phyloP scores from a whole-genome alignment of 2,329 filamentous ascomycete species.

The Cercospora sp. region DNA sequence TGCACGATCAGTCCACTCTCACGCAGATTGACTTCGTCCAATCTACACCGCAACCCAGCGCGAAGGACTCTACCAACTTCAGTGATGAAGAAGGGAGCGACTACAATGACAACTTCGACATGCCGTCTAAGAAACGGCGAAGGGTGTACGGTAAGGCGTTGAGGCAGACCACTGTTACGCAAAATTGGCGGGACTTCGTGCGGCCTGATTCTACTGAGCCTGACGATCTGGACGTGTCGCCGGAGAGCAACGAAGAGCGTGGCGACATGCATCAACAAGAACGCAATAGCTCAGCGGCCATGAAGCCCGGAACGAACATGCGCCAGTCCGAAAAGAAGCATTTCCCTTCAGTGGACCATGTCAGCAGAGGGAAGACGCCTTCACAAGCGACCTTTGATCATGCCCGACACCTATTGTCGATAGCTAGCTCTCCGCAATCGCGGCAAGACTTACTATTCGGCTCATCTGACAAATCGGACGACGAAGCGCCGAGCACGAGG shows the following conservation, averaged over 20 bases:
- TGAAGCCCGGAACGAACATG: not conserved
- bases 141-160: not conserved
- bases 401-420: not conserved
- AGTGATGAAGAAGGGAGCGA: conserved; percentile 8
- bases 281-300: not conserved
- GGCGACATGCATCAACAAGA: not conserved
- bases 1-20: conserved; percentile 23
- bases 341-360: not conserved
- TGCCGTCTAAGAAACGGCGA: conserved; percentile 16
- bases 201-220: not conserved
- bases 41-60: conserved; percentile 8
- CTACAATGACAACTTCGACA: conserved; percentile 14
- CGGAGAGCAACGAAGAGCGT: not conserved
- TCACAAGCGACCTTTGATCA: not conserved
- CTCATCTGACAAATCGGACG: conserved; percentile 11
- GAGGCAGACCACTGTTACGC: conserved; percentile 20
- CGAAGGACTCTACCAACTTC: not conserved
- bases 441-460: not conserved
- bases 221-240: not conserved
- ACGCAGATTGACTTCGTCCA: conserved; percentile 27
- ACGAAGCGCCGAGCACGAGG: conserved; percentile 10
- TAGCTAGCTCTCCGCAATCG: conserved; percentile 8
- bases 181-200: conserved; percentile 16
- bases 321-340: not conserved
- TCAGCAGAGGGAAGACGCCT: not conserved